phyloP scores from a whole-genome alignment of 257 asterid genomes.

The Perilla frutescens region DNA sequence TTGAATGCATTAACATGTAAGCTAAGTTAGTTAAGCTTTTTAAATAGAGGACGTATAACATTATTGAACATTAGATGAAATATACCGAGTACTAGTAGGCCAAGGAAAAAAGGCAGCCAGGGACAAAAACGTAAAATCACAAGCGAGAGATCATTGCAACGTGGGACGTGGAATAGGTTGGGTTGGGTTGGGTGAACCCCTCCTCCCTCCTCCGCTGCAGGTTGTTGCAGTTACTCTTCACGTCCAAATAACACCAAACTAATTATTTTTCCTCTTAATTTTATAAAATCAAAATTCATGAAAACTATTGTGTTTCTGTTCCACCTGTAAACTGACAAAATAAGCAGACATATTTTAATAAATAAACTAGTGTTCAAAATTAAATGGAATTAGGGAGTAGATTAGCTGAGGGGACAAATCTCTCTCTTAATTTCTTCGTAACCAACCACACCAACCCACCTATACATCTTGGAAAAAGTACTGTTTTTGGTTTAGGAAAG shows the following conservation, averaged over 20 bases:
- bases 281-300: not conserved
- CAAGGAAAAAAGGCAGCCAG: not conserved
- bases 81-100: no score
- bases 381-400: not conserved
- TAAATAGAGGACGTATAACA: no score
- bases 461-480: conserved; percentile 29
- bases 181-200: conserved; percentile 74
- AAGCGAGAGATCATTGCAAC: conserved; percentile 5
- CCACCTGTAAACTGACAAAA: conserved; percentile 7
- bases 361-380: not conserved
- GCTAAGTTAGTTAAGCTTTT: no score
- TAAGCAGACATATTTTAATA: not conserved
- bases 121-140: conserved; percentile 31
- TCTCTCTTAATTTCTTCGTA: conserved; percentile 30
- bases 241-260: conserved; percentile 36
- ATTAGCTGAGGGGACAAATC: conserved; percentile 4
- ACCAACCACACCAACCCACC: conserved; percentile 56
- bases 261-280: not conserved
- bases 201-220: conserved; percentile 33
- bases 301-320: no score
- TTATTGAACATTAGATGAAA: no score
- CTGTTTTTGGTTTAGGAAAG: conserved; percentile 36
- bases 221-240: conserved; percentile 50
- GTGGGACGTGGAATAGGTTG: conserved; percentile 65
- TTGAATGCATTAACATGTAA: no score